Percentiles rank a stretch among this genome's conserved stretches.
Evolutionary conservation across 768 basidiomycete genomes (phyloP).

Genomic region (Boletus coccyginus): DNA sequence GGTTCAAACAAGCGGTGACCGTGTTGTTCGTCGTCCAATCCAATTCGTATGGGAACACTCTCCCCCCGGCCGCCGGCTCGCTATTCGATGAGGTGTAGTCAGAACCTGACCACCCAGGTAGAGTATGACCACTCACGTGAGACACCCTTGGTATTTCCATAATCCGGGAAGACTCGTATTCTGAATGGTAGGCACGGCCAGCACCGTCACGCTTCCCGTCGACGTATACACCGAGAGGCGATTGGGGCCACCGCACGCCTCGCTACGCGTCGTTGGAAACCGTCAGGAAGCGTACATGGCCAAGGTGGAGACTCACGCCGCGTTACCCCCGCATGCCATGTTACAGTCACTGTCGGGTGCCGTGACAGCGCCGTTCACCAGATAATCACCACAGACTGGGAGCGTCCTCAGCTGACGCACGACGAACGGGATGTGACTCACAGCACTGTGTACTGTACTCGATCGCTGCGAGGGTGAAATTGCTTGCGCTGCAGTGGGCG

Average conservation of each 20-base stretch:
- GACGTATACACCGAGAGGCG: constrained; percentile 69
- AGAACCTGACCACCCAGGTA: background rate
- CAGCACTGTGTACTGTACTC: constrained; percentile 59
- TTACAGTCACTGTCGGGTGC: constrained; percentile 55
- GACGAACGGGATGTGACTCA: constrained; percentile 30
- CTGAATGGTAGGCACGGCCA: constrained; percentile 58
- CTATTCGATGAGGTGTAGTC: constrained; percentile 30
- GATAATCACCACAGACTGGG: constrained; percentile 66
- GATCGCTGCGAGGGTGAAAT: constrained; percentile 65
- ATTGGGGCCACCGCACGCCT: constrained; percentile 71
- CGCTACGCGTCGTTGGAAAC: constrained; percentile 32
- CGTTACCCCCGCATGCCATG: constrained; percentile 71
- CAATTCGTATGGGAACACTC: constrained; percentile 61
- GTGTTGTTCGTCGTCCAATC: constrained; percentile 61
- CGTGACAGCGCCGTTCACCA: constrained; percentile 57
- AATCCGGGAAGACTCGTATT: constrained; percentile 58
- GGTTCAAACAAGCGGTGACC: constrained; percentile 59
- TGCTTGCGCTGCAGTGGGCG: constrained; percentile 47
- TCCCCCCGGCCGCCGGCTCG: constrained; percentile 40
- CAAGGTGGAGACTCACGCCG: constrained; percentile 43
- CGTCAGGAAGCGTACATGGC: too few relatives aligned
- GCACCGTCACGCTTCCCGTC: constrained; percentile 45
- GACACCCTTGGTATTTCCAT: constrained; percentile 67
- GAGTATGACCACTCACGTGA: constrained; percentile 43
- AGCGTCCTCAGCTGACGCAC: constrained; percentile 1